Percentiles rank a stretch among this genome's conserved stretches.
These are phyloP conservation scores for Ampelomyces quisqualis DNA, from an alignment of 2,329 filamentous ascomycete species.

Conservation along the genomic window DNA sequence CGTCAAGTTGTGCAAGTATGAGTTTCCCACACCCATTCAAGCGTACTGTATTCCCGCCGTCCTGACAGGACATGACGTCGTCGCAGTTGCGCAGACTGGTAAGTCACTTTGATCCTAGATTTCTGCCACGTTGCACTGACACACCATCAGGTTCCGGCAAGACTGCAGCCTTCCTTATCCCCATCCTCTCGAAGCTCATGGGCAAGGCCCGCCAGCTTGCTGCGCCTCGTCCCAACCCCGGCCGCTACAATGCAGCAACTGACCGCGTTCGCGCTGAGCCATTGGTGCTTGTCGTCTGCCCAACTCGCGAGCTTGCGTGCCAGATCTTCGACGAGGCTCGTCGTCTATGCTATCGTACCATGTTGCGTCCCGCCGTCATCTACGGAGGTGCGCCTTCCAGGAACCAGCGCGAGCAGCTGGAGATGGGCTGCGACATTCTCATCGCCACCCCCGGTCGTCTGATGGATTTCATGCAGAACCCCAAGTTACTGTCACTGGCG, in stretches of 20 bases:
- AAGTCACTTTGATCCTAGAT: conserved; percentile 37
- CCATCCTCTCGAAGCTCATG: conserved; percentile 88
- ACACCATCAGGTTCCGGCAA: conserved; percentile 80
- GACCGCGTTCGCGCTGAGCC: conserved; percentile 74
- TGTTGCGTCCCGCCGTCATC: conserved; percentile 85
- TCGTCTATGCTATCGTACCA: conserved; percentile 89
- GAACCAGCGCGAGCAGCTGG: conserved; percentile 71
- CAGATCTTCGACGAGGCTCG: conserved; percentile 96
- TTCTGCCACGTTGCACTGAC: conserved; percentile 5
- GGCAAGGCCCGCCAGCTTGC: conserved; percentile 89
- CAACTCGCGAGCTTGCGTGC: conserved; percentile 84
- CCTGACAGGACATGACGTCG: conserved; percentile 73
- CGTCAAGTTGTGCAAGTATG: conserved; percentile 70
- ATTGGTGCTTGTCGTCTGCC: conserved; percentile 79
- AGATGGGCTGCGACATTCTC: conserved; percentile 83
- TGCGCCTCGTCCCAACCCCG: conserved; percentile 70
- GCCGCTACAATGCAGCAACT: conserved; percentile 53
- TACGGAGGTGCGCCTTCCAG: conserved; percentile 80
- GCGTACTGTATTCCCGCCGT: conserved; percentile 81
- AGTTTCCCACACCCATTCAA: conserved; percentile 80
- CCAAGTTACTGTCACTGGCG: conserved; percentile 66
- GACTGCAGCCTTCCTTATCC: conserved; percentile 88
- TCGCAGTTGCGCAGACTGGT: conserved; percentile 93
- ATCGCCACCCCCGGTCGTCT: conserved; percentile 87
- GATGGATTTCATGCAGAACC: conserved; percentile 75